Base-by-base conservation (phyloP, 106 monocot species). In the Dactylorhiza incarnata region DNA sequence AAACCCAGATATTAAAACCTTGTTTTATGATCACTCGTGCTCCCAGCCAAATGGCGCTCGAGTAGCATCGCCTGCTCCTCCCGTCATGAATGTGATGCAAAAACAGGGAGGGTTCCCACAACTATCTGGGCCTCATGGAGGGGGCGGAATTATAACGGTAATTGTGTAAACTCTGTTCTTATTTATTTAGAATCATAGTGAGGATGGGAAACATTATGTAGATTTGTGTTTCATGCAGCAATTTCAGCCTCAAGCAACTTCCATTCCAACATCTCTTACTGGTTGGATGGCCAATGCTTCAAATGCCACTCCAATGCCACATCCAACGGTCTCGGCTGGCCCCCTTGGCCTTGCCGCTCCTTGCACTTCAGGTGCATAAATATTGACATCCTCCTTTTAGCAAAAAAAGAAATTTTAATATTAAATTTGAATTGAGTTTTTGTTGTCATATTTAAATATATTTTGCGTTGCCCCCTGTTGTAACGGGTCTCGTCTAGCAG, bases 1-100 rank as follows among this genome's bases (percentile, higher is more conserved):
- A 55, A 83, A 83, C 73, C 89, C 89, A 7, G 83, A 89, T 61
- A 86, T 89, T 59, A 86, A 86, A 55, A 89, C 89, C 50, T 84
- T 89, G 9, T 89, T 89, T 49, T 81, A 77, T 63, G 89, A 89
- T 54, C 89, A 89, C 77, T 86, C 81, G 16, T 89, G 89, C 76
- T 86, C 86, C 26, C 89, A 86, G 79, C 86, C 81, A 62, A 89
- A 89, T 71, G 81, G 76, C 58, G 77, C 77, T 43, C 81, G 86
- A 37, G 84, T 79, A 50, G 83, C 86, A 50, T 84, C 86, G 11
- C 83, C 78, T 24, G 81, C 84, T 74, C 79, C 81, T 62, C 81
- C 75, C 1, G 14, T 72, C 16, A 77, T 76, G 81, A 81, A 81
- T 63, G 56, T 77, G 37, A 78, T 84, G 49, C 81, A 78, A 76